Evolutionary conservation across 805 yeast species (phyloP).

Genomic region (Spencermartinsiella europaea): DNA sequence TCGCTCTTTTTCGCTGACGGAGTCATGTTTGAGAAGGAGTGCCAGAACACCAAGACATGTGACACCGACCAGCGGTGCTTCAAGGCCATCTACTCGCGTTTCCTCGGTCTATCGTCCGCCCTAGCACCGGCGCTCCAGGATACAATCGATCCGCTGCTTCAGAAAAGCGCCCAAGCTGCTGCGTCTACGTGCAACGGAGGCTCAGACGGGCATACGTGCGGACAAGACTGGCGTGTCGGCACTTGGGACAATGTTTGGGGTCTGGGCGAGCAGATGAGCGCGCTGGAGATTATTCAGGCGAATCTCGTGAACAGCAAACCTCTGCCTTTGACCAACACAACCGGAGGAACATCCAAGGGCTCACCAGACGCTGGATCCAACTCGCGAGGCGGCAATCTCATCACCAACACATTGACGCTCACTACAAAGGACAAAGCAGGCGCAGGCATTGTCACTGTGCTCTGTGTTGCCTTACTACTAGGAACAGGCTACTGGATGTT

Average conservation of each 20-base stretch:
- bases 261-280: conserved; percentile 86
- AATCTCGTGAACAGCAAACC: conserved; percentile 32
- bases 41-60: conserved; percentile 63
- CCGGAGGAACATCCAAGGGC: conserved; percentile 70
- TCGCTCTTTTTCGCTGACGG: conserved; percentile 29
- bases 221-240: conserved; percentile 61
- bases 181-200: conserved; percentile 86
- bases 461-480: conserved; percentile 53
- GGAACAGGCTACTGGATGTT: conserved; percentile 79
- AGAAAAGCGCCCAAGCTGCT: conserved; percentile 61
- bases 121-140: conserved; percentile 51
- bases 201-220: conserved; percentile 82
- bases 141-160: conserved; percentile 40
- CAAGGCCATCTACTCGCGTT: conserved; percentile 75
- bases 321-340: conserved; percentile 56
- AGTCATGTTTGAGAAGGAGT: conserved; percentile 77
- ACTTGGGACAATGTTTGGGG: conserved; percentile 76
- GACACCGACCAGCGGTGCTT: conserved; percentile 88
- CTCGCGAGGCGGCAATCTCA: conserved; percentile 16
- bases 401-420: conserved; percentile 35
- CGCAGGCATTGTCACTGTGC: conserved; percentile 81
- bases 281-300: conserved; percentile 62
- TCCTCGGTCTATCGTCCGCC: conserved; percentile 67
- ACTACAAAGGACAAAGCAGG: conserved; percentile 73
- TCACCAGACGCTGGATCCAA: conserved; percentile 64